Evolutionary conservation across 129 eudicot species (phyloP).

Genomic region (Lonicera japonica): DNA sequence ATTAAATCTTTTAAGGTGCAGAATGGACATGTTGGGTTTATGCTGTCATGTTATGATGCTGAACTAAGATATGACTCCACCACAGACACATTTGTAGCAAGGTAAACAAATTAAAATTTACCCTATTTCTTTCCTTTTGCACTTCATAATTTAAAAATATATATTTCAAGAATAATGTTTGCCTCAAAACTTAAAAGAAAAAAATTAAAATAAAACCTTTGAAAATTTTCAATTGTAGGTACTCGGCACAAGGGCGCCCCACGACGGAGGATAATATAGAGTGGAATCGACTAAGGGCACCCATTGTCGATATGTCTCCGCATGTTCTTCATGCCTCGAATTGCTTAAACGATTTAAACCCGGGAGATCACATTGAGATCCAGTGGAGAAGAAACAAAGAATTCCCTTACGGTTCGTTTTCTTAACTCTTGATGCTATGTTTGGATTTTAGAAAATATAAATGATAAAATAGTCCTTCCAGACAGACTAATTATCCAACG

Average conservation of each 20-base stretch:
- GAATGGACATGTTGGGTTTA: slow-evolving; percentile 94
- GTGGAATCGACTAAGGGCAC: slow-evolving; percentile 79
- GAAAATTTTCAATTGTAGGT: slow-evolving; percentile 21
- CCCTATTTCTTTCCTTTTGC: not conserved
- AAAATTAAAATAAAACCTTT: too few species aligned
- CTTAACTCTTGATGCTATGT: not conserved
- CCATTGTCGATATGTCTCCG: slow-evolving; percentile 53
- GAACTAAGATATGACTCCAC: slow-evolving; percentile 63
- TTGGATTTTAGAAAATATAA: too few species aligned
- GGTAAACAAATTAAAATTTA: slow-evolving; percentile 38
- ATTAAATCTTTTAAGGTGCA: slow-evolving; percentile 35
- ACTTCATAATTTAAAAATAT: not conserved
- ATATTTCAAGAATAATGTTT: not conserved
- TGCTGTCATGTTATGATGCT: slow-evolving; percentile 98
- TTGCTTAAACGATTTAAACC: slow-evolving; percentile 59
- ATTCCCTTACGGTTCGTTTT: slow-evolving; percentile 66
- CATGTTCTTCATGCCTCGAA: slow-evolving; percentile 54
- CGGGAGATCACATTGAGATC: slow-evolving; percentile 80
- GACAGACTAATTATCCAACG: too few species aligned
- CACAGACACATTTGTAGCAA: slow-evolving; percentile 72
- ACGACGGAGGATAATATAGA: slow-evolving; percentile 64
- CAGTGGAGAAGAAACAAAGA: slow-evolving; percentile 82
- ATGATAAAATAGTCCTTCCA: too few species aligned
- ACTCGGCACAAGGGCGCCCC: slow-evolving; percentile 51
- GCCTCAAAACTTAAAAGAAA: too few species aligned